Conservation (phyloP, 441 rosid genomes). For the Arabidopsis lyrata region DNA sequence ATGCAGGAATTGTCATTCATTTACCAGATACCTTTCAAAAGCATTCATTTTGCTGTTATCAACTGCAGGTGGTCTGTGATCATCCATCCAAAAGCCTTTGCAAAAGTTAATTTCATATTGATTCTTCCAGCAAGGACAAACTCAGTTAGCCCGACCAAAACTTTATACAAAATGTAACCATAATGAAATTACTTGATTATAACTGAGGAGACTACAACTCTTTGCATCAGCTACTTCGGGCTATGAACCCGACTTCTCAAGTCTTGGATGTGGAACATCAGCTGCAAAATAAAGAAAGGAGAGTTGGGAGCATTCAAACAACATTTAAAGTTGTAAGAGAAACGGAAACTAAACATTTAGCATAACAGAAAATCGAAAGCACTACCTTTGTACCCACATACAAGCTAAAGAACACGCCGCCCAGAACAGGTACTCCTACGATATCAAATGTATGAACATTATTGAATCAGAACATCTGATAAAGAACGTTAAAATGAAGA, state of each 20-base stretch:
- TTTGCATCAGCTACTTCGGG: slow-evolving; percentile 31
- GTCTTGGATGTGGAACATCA: slow-evolving; percentile 78
- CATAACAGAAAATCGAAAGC: background rate
- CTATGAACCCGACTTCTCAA: slow-evolving; percentile 46
- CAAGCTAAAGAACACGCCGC: slow-evolving; percentile 68
- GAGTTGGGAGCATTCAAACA: slow-evolving; percentile 1
- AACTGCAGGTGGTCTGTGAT: slow-evolving; percentile 17
- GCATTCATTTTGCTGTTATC: background rate
- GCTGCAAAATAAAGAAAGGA: slow-evolving; percentile 53
- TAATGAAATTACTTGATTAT: slow-evolving; percentile 25
- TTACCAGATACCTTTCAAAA: slow-evolving; percentile 18
- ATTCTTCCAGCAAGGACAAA: slow-evolving; percentile 26
- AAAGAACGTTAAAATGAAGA: slow-evolving; percentile 9
- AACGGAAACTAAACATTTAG: background rate
- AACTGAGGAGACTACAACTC: slow-evolving; percentile 6
- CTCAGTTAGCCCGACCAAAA: slow-evolving; percentile 21
- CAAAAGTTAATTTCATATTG: slow-evolving; percentile 16
- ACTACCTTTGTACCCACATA: slow-evolving; percentile 86
- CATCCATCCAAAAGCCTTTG: slow-evolving; percentile 24
- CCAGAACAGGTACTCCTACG: slow-evolving; percentile 69
- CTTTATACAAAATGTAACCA: slow-evolving; percentile 11
- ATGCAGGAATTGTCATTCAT: slow-evolving; percentile 42
- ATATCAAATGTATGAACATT: slow-evolving; percentile 29
- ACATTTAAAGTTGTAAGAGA: background rate
- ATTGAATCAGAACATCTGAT: background rate